Evolutionary conservation across 768 basidiomycete genomes (phyloP).

Genomic region (Bullera alba): DNA sequence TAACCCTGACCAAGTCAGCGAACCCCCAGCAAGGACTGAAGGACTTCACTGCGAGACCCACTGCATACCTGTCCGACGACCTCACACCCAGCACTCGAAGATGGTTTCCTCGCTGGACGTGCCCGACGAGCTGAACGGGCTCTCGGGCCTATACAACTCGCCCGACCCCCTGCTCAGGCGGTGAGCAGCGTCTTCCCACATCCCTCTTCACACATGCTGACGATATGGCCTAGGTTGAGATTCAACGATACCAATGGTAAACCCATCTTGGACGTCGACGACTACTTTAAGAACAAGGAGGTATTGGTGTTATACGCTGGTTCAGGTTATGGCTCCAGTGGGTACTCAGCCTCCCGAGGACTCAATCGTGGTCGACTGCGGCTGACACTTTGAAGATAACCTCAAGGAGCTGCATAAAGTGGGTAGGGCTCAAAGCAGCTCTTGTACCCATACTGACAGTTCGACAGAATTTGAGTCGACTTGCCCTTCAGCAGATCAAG

Average conservation of each 20-base stretch:
- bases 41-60: too few relatives aligned
- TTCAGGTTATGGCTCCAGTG: conserved; percentile 30
- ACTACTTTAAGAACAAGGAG: conserved; percentile 35
- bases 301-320: conserved; percentile 41
- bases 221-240: conserved; percentile 21
- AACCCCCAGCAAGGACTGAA: too few relatives aligned
- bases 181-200: conserved; percentile 10
- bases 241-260: conserved; percentile 35
- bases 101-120: conserved; percentile 9
- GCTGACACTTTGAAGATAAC: conserved; percentile 14
- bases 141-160: conserved; percentile 31
- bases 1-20: too few relatives aligned
- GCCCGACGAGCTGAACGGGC: conserved; percentile 32
- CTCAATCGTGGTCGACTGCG: not conserved
- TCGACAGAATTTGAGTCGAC: conserved; percentile 5
- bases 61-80: too few relatives aligned
- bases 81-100: not conserved
- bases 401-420: conserved; percentile 30
- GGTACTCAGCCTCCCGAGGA: conserved; percentile 7
- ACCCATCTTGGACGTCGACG: conserved; percentile 28
- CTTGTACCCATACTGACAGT: not conserved
- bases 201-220: not conserved
- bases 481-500: conserved; percentile 2
- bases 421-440: conserved; percentile 3
- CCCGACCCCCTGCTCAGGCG: conserved; percentile 33